These are phyloP conservation scores for Bruguiera sexangula DNA, from an alignment of 345 rosid species.

Conservation along the genomic window DNA sequence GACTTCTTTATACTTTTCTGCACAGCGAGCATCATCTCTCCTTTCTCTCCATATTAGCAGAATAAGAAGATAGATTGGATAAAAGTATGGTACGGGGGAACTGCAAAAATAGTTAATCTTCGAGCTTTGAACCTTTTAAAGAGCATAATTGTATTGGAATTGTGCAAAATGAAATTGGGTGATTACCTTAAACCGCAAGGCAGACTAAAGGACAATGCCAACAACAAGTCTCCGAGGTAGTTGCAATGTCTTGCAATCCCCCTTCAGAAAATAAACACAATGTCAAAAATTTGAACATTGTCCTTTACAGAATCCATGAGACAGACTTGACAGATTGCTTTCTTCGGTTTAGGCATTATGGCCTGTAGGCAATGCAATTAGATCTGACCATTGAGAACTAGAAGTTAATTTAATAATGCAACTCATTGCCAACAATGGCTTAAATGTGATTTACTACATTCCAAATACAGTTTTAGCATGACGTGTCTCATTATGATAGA, in stretches of 20 bases:
- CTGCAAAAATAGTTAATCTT: slow-evolving; percentile 36
- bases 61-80: slow-evolving; percentile 80
- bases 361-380: too few relatives aligned
- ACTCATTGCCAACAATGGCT: not conserved
- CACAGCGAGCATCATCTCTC: slow-evolving; percentile 87
- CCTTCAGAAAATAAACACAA: slow-evolving; percentile 37
- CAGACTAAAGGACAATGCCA: slow-evolving; percentile 88
- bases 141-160: not conserved
- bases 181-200: slow-evolving; percentile 84
- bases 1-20: slow-evolving; percentile 77
- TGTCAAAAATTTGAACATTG: slow-evolving; percentile 1
- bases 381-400: too few relatives aligned
- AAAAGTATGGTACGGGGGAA: slow-evolving; percentile 76
- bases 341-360: not conserved
- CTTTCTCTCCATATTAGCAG: slow-evolving; percentile 88
- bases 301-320: slow-evolving; percentile 1
- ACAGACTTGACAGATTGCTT: not conserved
- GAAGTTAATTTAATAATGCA: not conserved
- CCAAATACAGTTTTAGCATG: not conserved
- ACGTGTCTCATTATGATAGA: not conserved
- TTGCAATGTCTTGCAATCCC: slow-evolving; percentile 96
- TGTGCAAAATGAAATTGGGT: not conserved
- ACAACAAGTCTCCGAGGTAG: slow-evolving; percentile 88
- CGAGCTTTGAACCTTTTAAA: slow-evolving; percentile 5
- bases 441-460: not conserved